A percentile compares a stretch with the other conserved stretches of the same genome.
Conservation (phyloP, 2,329 filamentous ascomycete species). For the Penicillium sp. region DNA sequence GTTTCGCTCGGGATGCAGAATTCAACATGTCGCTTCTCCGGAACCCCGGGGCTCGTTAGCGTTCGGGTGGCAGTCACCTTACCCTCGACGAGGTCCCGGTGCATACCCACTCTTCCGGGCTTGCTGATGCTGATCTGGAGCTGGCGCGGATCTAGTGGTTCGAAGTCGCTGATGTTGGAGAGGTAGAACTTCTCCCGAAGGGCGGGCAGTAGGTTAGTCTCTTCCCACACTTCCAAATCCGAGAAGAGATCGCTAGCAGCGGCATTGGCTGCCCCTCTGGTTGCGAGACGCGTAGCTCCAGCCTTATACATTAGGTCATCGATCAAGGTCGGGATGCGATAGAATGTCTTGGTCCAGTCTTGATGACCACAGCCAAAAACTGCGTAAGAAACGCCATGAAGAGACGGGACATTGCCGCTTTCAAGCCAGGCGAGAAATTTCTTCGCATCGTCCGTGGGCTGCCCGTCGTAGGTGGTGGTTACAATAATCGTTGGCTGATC, state of each 20-base stretch:
- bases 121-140: not conserved
- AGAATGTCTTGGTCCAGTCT: not conserved
- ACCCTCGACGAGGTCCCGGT: not conserved
- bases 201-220: not conserved
- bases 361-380: not conserved
- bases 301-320: not conserved
- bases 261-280: not conserved
- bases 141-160: not conserved
- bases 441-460: not conserved
- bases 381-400: not conserved
- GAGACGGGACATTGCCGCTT: not conserved
- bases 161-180: not conserved
- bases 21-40: not conserved
- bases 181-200: not conserved
- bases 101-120: not conserved
- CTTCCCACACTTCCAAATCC: not conserved
- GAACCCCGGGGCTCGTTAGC: not conserved
- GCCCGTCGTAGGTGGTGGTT: not conserved
- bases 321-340: not conserved
- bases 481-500: not conserved
- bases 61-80: not conserved
- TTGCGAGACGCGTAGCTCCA: not conserved
- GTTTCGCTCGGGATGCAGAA: not conserved
- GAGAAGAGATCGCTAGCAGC: not conserved
- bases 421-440: not conserved